These are phyloP conservation scores for Colletotrichum paranaense DNA, from an alignment of 2,329 filamentous ascomycete genomes.

Conservation along the genomic window DNA sequence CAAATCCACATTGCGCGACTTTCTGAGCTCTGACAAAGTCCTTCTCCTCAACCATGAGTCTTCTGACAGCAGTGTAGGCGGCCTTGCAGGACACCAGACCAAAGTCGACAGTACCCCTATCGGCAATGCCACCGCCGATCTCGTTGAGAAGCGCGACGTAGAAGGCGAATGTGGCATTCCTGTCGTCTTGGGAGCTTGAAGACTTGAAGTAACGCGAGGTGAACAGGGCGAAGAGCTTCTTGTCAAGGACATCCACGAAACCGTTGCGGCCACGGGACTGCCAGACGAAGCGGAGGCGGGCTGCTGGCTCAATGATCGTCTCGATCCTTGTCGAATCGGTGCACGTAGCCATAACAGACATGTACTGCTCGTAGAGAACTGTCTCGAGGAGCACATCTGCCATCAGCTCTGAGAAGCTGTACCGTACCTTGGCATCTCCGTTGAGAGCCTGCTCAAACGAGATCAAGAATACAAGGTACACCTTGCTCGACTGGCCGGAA, in stretches of 20 bases:
- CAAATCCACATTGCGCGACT: conserved; percentile 55
- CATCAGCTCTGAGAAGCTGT: conserved; percentile 54
- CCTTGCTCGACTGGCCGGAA: conserved; percentile 46
- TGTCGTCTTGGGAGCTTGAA: conserved; percentile 40
- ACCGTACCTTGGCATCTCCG: conserved; percentile 44
- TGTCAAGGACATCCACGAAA: conserved; percentile 53
- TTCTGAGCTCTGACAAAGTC: conserved; percentile 53
- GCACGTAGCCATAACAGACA: conserved; percentile 39
- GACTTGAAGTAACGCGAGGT: conserved; percentile 44
- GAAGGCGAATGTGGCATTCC: conserved; percentile 47
- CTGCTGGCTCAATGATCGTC: conserved; percentile 49
- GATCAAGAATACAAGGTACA: conserved; percentile 57
- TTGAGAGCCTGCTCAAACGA: conserved; percentile 55
- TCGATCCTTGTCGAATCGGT: conserved; percentile 42
- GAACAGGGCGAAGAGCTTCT: conserved; percentile 52
- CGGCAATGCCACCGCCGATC: conserved; percentile 47
- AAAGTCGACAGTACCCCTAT: conserved; percentile 48
- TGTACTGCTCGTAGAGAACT: conserved; percentile 50
- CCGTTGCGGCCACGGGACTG: conserved; percentile 40
- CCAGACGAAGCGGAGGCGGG: conserved; percentile 51
- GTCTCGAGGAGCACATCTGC: conserved; percentile 51
- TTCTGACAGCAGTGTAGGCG: conserved; percentile 28
- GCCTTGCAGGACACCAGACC: conserved; percentile 51
- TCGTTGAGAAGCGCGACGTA: conserved; percentile 53
- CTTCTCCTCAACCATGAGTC: conserved; percentile 49